phyloP scores from a whole-genome alignment of 176 grass and related monocot species.

The Pharus latifolius region DNA sequence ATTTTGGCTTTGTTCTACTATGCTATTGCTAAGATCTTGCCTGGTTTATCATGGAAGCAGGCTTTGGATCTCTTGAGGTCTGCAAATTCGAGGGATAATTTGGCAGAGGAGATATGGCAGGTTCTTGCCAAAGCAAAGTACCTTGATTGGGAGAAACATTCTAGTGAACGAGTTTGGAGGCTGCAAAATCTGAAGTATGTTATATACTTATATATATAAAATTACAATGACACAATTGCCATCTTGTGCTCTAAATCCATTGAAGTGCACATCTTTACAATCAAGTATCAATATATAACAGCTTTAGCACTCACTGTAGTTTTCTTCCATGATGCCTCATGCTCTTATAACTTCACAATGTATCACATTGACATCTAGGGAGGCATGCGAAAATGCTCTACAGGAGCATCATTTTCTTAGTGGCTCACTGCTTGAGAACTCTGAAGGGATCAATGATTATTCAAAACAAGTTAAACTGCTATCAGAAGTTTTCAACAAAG shows the following conservation, averaged over 20 bases:
- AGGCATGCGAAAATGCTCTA: constrained; percentile 66
- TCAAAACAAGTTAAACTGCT: constrained; percentile 52
- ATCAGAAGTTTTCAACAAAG: constrained; percentile 57
- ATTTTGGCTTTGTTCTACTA: background rate
- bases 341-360: background rate
- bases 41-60: constrained; percentile 21
- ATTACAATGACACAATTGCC: background rate
- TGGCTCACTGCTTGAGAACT: constrained; percentile 19
- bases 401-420: constrained; percentile 60
- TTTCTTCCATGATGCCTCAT: background rate
- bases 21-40: background rate
- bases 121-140: constrained; percentile 76
- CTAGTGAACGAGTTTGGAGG: constrained; percentile 43
- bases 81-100: constrained; percentile 10
- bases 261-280: background rate
- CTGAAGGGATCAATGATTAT: constrained; percentile 20
- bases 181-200: constrained; percentile 64
- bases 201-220: background rate
- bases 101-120: constrained; percentile 66
- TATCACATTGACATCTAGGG: constrained; percentile 24
- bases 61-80: constrained; percentile 57
- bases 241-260: background rate
- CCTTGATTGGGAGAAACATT: constrained; percentile 58
- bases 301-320: background rate
- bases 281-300: background rate